These are phyloP conservation scores for Xylaria curta DNA, from an alignment of 495 filamentous ascomycete genomes.

Conservation along the genomic window DNA sequence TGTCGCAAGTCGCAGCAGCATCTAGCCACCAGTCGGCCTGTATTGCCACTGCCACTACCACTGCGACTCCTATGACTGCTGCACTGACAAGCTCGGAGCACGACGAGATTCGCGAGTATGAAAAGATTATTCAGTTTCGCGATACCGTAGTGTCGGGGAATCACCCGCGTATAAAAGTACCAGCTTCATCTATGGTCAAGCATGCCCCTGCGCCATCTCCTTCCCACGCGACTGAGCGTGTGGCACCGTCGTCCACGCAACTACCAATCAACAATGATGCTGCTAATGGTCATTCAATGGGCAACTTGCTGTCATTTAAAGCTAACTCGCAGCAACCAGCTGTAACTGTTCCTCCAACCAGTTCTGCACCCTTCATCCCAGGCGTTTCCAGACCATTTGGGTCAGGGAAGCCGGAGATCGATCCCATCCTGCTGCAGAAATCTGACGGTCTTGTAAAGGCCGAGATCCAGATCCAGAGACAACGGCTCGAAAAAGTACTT, in stretches of 20 bases:
- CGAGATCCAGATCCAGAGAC: constrained; percentile 79
- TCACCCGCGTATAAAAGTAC: constrained; percentile 71
- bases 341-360: constrained; percentile 37
- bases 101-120: constrained; percentile 62
- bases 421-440: constrained; percentile 83
- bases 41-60: constrained; percentile 19
- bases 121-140: constrained; percentile 76
- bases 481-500: constrained; percentile 77
- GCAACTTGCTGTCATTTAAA: constrained; percentile 47
- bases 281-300: constrained; percentile 39
- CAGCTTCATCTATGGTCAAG: constrained; percentile 38
- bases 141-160: constrained; percentile 77
- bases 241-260: constrained; percentile 37
- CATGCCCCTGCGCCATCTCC: constrained; percentile 45
- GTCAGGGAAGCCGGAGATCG: constrained; percentile 52
- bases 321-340: constrained; percentile 44
- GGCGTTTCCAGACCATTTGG: constrained; percentile 41
- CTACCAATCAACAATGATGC: constrained; percentile 18
- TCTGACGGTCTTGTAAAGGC: constrained; percentile 83
- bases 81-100: constrained; percentile 38
- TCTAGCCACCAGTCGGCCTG: constrained; percentile 18
- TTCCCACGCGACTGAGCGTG: constrained; percentile 35
- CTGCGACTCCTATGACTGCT: constrained; percentile 30
- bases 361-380: constrained; percentile 33
- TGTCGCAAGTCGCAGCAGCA: constrained; percentile 26